Percentiles rank a stretch among this genome's conserved stretches.
phyloP scores from a whole-genome alignment of 225 moss, liverwort and hornwort genomes.

The Pseudisothecium myosuroides region DNA sequence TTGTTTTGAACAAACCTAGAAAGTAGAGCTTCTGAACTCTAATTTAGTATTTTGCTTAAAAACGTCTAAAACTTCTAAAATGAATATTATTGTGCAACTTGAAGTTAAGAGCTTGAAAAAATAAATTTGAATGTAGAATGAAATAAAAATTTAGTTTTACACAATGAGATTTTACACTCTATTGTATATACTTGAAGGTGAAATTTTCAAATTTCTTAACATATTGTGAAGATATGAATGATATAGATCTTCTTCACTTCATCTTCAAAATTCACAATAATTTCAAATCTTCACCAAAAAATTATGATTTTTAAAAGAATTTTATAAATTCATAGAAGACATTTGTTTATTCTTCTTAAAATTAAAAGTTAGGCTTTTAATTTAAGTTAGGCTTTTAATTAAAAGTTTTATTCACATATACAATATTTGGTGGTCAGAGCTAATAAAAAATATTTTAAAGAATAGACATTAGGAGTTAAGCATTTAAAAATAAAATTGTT shows the following conservation, averaged over 20 bases:
- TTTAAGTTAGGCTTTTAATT: too few species aligned
- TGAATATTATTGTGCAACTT: not conserved
- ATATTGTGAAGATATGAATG: not conserved
- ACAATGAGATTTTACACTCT: not conserved
- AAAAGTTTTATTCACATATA: not conserved
- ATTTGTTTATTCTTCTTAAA: not conserved
- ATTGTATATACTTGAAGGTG: not conserved
- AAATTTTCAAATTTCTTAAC: not conserved
- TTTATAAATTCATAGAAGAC: not conserved
- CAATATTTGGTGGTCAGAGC: rapidly evolving
- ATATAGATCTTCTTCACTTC: not conserved
- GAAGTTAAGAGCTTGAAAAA: not conserved
- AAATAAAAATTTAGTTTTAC: not conserved
- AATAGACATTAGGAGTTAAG: too few species aligned
- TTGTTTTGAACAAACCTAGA: not conserved
- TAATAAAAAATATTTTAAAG: not conserved
- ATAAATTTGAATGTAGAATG: not conserved
- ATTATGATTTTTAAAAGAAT: not conserved
- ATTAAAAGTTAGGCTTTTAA: too few species aligned
- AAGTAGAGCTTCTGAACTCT: not conserved
- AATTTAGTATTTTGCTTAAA: not conserved
- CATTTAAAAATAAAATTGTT: too few species aligned
- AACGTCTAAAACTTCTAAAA: not conserved
- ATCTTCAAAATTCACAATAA: not conserved
- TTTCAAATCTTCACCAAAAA: not conserved